Percentiles rank a stretch among this genome's conserved stretches.
Conservation (phyloP, 257 asterid species). For the Nicotiana noctiflora region DNA sequence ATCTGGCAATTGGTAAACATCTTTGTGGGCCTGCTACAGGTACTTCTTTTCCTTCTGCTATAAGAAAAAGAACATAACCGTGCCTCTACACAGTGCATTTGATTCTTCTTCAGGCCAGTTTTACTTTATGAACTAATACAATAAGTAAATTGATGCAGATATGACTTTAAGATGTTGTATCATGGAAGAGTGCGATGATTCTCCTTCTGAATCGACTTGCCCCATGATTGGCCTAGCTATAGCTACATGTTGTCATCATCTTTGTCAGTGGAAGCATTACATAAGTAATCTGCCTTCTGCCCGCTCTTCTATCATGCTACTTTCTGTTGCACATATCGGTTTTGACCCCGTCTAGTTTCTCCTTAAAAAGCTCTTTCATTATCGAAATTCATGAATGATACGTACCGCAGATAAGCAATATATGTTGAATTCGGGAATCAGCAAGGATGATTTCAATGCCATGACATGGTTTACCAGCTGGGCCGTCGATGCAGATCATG, state of each 20-base stretch:
- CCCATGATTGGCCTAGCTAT: slow-evolving; percentile 63
- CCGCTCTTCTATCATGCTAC: not conserved
- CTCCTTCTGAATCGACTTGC: slow-evolving; percentile 28
- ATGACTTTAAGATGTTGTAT: slow-evolving; percentile 83
- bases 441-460: slow-evolving; percentile 72
- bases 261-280: slow-evolving; percentile 91
- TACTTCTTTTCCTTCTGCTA: slow-evolving; percentile 17
- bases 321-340: slow-evolving; percentile 3
- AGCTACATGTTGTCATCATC: slow-evolving; percentile 97
- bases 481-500: slow-evolving; percentile 95
- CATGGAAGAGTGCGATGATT: slow-evolving; percentile 18
- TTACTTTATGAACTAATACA: not conserved
- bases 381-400: not conserved
- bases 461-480: slow-evolving; percentile 97
- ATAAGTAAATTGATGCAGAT: slow-evolving; percentile 38
- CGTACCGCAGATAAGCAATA: slow-evolving; percentile 49
- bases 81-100: not conserved
- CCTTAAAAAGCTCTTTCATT: not conserved
- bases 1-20: slow-evolving; percentile 80
- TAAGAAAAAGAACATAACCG: not conserved
- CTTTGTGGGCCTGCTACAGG: slow-evolving; percentile 98
- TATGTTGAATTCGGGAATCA: slow-evolving; percentile 56
- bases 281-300: slow-evolving; percentile 37
- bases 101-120: not conserved
- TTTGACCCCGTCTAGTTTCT: not conserved